Percentiles rank a stretch among this genome's conserved stretches.
phyloP scores from a whole-genome alignment of 768 basidiomycete species.

The Mrakia gelida region DNA sequence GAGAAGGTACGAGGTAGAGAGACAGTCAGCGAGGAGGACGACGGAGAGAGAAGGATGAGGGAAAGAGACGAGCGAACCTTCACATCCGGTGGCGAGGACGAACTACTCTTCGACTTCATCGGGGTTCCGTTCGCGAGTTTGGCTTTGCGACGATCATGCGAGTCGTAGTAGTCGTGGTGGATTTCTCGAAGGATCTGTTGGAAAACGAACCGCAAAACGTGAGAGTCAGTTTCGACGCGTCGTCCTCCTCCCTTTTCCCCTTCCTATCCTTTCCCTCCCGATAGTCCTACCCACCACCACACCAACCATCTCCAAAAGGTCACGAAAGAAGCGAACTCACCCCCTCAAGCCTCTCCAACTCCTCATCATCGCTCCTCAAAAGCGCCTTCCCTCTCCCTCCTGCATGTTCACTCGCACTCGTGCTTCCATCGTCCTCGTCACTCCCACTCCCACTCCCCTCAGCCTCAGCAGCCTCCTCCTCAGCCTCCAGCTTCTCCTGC shows the following conservation, averaged over 20 bases:
- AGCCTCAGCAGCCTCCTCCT: not conserved
- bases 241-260: not conserved
- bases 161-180: constrained; percentile 68
- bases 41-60: not conserved
- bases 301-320: too few species aligned
- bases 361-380: constrained; percentile 79
- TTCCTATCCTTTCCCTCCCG: not conserved
- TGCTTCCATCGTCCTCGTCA: not conserved
- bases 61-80: constrained; percentile 52
- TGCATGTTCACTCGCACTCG: not conserved
- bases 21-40: not conserved
- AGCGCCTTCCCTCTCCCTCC: constrained; percentile 56
- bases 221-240: not conserved
- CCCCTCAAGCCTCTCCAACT: constrained; percentile 70
- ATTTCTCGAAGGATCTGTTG: constrained; percentile 73
- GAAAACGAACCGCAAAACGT: not conserved
- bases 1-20: not conserved
- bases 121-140: constrained; percentile 26
- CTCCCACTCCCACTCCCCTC: not conserved
- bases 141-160: constrained; percentile 51
- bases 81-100: constrained; percentile 53
- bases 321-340: constrained; percentile 48
- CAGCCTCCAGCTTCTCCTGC: constrained; percentile 14
- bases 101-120: constrained; percentile 25
- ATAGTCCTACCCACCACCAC: not conserved